Percentiles rank a stretch among this genome's conserved stretches.
Conservation (phyloP, 1,284 basidiomycete genomes). For the Cryptococcus sp. region DNA sequence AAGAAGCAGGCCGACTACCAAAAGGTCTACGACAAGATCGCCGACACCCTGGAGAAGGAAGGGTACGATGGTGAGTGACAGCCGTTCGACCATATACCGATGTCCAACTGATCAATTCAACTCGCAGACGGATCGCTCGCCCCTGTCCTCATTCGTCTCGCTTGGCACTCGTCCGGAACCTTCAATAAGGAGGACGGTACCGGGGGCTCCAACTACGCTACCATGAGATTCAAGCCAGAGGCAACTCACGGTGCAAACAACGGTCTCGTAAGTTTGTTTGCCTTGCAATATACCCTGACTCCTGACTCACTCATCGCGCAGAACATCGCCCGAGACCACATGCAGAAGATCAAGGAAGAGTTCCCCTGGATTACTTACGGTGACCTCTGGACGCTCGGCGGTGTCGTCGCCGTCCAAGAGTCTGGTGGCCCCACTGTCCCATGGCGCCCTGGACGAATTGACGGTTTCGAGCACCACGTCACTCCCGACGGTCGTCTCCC, state of each 20-base stretch:
- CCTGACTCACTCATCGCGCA: slow-evolving; percentile 6
- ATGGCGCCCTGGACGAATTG: slow-evolving; percentile 86
- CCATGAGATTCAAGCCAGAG: slow-evolving; percentile 91
- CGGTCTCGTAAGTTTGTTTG: slow-evolving; percentile 60
- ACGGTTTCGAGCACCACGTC: slow-evolving; percentile 71
- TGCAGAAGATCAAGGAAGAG: slow-evolving; percentile 85
- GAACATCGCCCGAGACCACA: slow-evolving; percentile 74
- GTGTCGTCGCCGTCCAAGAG: slow-evolving; percentile 67
- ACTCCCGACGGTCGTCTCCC: slow-evolving; percentile 95
- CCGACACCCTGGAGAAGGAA: slow-evolving; percentile 72
- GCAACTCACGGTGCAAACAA: slow-evolving; percentile 83
- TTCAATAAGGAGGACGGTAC: slow-evolving; percentile 83
- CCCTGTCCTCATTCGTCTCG: slow-evolving; percentile 87
- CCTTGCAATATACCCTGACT: neutral
- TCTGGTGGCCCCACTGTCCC: slow-evolving; percentile 65
- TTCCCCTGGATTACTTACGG: slow-evolving; percentile 88
- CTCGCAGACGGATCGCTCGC: slow-evolving; percentile 81
- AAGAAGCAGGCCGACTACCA: slow-evolving; percentile 69
- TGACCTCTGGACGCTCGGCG: slow-evolving; percentile 90
- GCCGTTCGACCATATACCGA: neutral
- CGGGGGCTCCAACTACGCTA: slow-evolving; percentile 89
- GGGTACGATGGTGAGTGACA: slow-evolving; percentile 74
- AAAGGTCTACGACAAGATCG: slow-evolving; percentile 88
- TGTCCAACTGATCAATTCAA: neutral
- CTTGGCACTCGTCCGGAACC: slow-evolving; percentile 84